These are phyloP conservation scores for Zea mays DNA, from an alignment of 176 grass and related monocot genomes.

Conservation along the genomic window Zm-B73-REFERENCE-NAM-5.0 NC_050105.1:88242501-88243000, in stretches of 20 bases:
- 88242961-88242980: background rate
- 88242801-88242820: background rate
- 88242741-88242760: background rate
- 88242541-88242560: constrained; percentile 90
- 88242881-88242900: background rate
- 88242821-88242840: background rate
- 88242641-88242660: constrained; percentile 7
- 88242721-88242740: constrained; percentile 14
- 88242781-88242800: background rate
- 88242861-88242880: background rate
- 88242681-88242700: constrained; percentile 3
- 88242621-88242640: no score
- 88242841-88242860: background rate
- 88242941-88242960: background rate
- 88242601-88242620: background rate
- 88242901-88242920: background rate
- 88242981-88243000: background rate
- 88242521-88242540: constrained; percentile 86
- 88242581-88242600: constrained; percentile 56
- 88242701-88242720: background rate
- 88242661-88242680: constrained; percentile 4
- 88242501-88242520: constrained; percentile 62
- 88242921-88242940: background rate
- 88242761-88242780: background rate
- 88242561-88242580: constrained; percentile 82